These are phyloP conservation scores for Hericium coralloides DNA, from an alignment of 768 basidiomycete species.

Conservation along the genomic window DNA sequence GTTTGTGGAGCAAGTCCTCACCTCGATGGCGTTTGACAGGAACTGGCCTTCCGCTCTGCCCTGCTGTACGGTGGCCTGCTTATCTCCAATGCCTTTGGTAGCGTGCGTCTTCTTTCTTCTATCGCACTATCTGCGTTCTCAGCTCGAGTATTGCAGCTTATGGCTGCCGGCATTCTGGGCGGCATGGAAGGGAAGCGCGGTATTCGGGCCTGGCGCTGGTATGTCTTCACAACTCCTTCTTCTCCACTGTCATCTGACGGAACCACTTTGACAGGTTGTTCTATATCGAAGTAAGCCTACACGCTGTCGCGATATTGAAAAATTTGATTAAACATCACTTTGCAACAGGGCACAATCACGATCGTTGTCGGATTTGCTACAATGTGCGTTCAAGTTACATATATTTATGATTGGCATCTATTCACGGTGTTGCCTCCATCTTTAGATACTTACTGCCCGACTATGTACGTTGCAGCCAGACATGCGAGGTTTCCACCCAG, in stretches of 20 bases:
- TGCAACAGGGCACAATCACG: slow-evolving; percentile 48
- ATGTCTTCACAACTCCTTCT: slow-evolving; percentile 5
- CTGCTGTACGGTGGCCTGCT: slow-evolving; percentile 51
- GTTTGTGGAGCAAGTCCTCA: background rate
- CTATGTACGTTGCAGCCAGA: slow-evolving; percentile 33
- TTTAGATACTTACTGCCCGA: slow-evolving; percentile 50
- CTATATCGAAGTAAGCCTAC: slow-evolving; percentile 46
- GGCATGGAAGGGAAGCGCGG: slow-evolving; percentile 62
- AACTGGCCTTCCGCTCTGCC: slow-evolving; percentile 57
- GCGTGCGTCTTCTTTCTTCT: slow-evolving; percentile 29
- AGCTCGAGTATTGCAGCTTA: slow-evolving; percentile 24
- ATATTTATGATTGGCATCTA: background rate
- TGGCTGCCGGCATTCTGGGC: slow-evolving; percentile 67
- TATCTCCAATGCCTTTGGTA: slow-evolving; percentile 60
- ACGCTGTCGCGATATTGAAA: background rate
- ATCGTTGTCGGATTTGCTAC: slow-evolving; percentile 46
- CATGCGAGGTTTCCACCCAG: background rate
- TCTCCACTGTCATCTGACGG: background rate
- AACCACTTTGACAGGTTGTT: slow-evolving; percentile 41
- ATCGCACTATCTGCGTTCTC: background rate
- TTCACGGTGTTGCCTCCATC: background rate
- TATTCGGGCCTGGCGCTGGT: slow-evolving; percentile 67
- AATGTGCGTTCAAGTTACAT: slow-evolving; percentile 30
- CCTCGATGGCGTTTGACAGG: slow-evolving; percentile 25
- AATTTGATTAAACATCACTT: background rate